Percentiles rank a stretch among this genome's conserved stretches.
phyloP scores from a whole-genome alignment of 352 stramenopile genomes.

The Pythium sukuiense region DNA sequence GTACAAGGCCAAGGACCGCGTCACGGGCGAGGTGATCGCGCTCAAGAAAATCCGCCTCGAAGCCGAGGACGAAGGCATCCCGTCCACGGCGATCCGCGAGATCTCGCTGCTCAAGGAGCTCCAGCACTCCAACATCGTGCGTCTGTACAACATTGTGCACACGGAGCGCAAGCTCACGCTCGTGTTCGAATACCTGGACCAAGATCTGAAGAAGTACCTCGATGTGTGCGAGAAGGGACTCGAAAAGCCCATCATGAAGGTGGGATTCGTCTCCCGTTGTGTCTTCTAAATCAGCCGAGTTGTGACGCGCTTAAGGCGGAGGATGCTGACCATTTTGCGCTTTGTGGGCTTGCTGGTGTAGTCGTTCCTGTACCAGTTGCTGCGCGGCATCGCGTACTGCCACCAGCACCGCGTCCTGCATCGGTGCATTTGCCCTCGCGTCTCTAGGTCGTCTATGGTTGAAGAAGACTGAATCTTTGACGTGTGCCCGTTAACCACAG shows the following conservation, averaged over 20 bases:
- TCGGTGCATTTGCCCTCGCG: constrained; percentile 42
- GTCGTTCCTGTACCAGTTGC: constrained; percentile 99
- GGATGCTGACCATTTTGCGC: constrained; percentile 1
- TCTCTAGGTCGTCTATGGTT: no score
- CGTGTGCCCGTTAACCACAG: constrained; percentile 55
- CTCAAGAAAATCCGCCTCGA: constrained; percentile 99
- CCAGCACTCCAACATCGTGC: constrained; percentile 98
- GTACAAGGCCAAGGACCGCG: constrained; percentile 98
- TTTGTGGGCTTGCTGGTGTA: constrained; percentile 4
- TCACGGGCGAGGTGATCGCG: constrained; percentile 97
- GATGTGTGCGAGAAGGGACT: constrained; percentile 98
- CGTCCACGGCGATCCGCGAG: constrained; percentile 98
- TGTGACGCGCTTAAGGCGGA: background rate
- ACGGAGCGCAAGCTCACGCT: constrained; percentile 98
- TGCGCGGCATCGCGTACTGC: constrained; percentile 99
- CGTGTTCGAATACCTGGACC: constrained; percentile 99
- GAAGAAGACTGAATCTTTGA: background rate
- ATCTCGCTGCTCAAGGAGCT: constrained; percentile 98
- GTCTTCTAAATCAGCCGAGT: no score
- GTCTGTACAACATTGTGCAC: constrained; percentile 99
- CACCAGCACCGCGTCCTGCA: constrained; percentile 96
- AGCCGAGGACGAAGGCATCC: constrained; percentile 97
- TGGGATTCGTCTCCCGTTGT: constrained; percentile 4
- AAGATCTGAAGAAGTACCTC: constrained; percentile 99
- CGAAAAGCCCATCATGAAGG: constrained; percentile 89